Conservation (phyloP, 2,329 filamentous ascomycete species). For the Alternaria panax region DNA sequence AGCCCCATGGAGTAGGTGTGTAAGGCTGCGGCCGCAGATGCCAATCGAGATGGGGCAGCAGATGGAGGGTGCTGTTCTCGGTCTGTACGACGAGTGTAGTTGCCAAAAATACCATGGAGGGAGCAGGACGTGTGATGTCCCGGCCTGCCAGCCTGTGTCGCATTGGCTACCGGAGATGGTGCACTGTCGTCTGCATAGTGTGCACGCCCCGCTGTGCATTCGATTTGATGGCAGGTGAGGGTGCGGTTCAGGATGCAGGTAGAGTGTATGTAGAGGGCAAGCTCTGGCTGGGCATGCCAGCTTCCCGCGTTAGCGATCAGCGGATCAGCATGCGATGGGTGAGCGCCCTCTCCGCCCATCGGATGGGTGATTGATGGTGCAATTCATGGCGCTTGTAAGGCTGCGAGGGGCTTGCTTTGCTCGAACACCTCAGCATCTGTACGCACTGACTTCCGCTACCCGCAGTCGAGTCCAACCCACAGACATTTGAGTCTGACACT, state of each 20-base stretch:
- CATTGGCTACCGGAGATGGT: conserved; percentile 12
- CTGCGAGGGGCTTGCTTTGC: conserved; percentile 21
- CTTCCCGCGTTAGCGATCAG: conserved; percentile 12
- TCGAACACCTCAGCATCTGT: conserved; percentile 6
- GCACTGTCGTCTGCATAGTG: conserved; percentile 14
- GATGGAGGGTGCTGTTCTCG: not conserved
- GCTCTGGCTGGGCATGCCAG: not conserved
- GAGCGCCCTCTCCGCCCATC: conserved; percentile 10
- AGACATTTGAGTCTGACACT: conserved; percentile 5
- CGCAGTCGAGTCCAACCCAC: conserved; percentile 17
- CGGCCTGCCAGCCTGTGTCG: not conserved
- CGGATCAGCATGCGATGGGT: conserved; percentile 3
- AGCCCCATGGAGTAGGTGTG: conserved; percentile 8
- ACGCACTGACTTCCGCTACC: conserved; percentile 21
- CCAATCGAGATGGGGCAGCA: conserved; percentile 5
- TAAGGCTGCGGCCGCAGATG: conserved; percentile 11
- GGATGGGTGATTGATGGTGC: not conserved
- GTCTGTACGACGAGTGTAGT: conserved; percentile 1
- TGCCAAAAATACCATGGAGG: conserved; percentile 3
- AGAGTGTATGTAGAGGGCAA: not conserved
- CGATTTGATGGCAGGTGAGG: conserved; percentile 12
- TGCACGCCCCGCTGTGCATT: conserved; percentile 1
- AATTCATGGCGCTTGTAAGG: conserved; percentile 25
- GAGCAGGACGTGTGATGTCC: conserved; percentile 6
- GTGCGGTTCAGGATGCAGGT: not conserved